These are phyloP conservation scores for Tulasnella sp. DNA, from an alignment of 768 basidiomycete genomes.

Conservation along the genomic window DNA sequence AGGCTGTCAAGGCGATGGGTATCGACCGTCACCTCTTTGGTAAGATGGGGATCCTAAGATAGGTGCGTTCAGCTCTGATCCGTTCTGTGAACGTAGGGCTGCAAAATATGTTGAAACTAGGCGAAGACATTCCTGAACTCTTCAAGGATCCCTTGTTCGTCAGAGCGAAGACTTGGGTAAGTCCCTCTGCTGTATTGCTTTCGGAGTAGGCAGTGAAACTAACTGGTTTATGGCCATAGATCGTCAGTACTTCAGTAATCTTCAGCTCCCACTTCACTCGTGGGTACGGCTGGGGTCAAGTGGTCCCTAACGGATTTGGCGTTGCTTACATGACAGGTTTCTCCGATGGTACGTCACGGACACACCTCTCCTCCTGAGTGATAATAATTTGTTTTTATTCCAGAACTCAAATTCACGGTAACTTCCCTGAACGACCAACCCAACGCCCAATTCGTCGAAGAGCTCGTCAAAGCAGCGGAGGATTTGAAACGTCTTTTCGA, in stretches of 20 bases:
- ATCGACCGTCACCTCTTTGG: conserved; percentile 86
- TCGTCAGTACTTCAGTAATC: conserved; percentile 78
- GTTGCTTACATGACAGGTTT: conserved; percentile 87
- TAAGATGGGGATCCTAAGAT: conserved; percentile 31
- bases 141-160: conserved; percentile 68
- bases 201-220: background rate
- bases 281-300: conserved; percentile 91
- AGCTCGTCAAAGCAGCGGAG: conserved; percentile 54
- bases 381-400: background rate
- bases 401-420: conserved; percentile 68
- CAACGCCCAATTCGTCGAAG: conserved; percentile 61
- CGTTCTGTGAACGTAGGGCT: conserved; percentile 42
- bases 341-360: conserved; percentile 37
- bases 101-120: conserved; percentile 54
- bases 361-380: background rate
- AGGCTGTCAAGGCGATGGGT: conserved; percentile 60
- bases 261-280: conserved; percentile 70
- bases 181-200: background rate
- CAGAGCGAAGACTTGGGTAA: conserved; percentile 70
- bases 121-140: conserved; percentile 58
- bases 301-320: conserved; percentile 90
- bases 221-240: background rate
- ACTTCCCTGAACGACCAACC: conserved; percentile 83
- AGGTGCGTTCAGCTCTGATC: background rate
- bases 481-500: conserved; percentile 61